phyloP scores from a whole-genome alignment of 1,284 basidiomycete genomes.

The Irpex lacteus region DNA sequence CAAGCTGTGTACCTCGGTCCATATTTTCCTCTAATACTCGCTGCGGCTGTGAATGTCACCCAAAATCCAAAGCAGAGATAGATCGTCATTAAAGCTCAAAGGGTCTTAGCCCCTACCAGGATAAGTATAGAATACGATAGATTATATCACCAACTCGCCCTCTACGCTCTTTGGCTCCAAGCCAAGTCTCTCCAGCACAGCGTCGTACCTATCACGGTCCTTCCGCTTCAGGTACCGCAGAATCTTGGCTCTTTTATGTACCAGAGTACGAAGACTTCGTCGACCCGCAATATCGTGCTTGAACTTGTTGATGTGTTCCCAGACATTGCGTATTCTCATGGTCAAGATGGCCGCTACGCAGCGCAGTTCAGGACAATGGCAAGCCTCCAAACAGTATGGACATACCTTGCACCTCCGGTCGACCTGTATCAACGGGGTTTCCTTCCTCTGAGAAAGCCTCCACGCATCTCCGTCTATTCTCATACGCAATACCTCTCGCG shows the following conservation, averaged over 20 bases:
- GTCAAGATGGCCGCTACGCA: constrained; percentile 81
- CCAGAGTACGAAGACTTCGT: constrained; percentile 67
- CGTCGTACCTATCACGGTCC: constrained; percentile 73
- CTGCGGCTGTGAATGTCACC: no score
- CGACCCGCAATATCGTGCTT: constrained; percentile 82
- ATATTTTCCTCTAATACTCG: no score
- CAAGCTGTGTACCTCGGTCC: no score
- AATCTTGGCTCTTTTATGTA: constrained; percentile 83
- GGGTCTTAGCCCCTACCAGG: neutral
- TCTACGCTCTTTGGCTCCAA: constrained; percentile 81
- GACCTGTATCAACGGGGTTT: constrained; percentile 76
- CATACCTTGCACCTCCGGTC: constrained; percentile 86
- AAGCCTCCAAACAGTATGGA: constrained; percentile 6
- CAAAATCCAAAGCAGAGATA: no score
- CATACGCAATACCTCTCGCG: constrained; percentile 79
- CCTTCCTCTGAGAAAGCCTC: constrained; percentile 71
- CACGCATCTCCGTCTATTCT: constrained; percentile 83
- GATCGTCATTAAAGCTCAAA: neutral
- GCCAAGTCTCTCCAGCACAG: constrained; percentile 71
- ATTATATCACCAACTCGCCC: constrained; percentile 75
- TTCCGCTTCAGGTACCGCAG: constrained; percentile 75
- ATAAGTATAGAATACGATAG: constrained; percentile 1
- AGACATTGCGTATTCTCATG: constrained; percentile 81
- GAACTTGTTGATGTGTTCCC: constrained; percentile 67
- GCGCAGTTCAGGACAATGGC: neutral